Evolutionary conservation across 148 eudicot species (phyloP).

Genomic region (Heliamphora exappendiculata): DNA sequence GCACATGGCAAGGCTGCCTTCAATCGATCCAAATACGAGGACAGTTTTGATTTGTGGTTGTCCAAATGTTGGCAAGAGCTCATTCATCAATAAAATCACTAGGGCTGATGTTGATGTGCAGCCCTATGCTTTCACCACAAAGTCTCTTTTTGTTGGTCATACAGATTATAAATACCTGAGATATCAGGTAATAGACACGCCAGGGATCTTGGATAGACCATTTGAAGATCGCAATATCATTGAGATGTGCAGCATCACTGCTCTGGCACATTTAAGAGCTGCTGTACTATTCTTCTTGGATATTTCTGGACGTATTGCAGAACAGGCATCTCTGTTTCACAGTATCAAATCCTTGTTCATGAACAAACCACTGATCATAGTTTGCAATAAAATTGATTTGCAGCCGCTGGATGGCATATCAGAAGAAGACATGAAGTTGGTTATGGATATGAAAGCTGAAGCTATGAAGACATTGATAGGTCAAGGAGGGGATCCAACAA

Average conservation of each 20-base stretch:
- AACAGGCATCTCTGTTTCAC: conserved; percentile 85
- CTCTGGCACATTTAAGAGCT: conserved; percentile 86
- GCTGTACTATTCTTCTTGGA: conserved; percentile 87
- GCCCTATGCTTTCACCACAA: conserved; percentile 93
- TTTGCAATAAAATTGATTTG: conserved; percentile 89
- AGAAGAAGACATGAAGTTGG: conserved; percentile 74
- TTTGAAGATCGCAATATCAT: conserved; percentile 94
- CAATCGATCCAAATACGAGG: conserved; percentile 89
- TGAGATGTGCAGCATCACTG: conserved; percentile 97
- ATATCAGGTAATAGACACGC: conserved; percentile 92
- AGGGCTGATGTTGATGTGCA: conserved; percentile 97
- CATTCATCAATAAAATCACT: conserved; percentile 87
- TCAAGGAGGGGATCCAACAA: conserved; percentile 65
- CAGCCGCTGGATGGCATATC: conserved; percentile 65
- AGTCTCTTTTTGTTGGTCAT: conserved; percentile 91
- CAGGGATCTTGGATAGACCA: conserved; percentile 85
- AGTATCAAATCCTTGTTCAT: conserved; percentile 87
- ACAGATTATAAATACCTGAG: conserved; percentile 85
- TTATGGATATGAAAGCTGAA: conserved; percentile 77
- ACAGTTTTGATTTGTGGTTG: conserved; percentile 85
- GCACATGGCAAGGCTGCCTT: conserved; percentile 93
- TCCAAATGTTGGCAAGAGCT: conserved; percentile 97
- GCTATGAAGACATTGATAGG: conserved; percentile 75
- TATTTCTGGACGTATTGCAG: conserved; percentile 78
- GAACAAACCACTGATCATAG: conserved; percentile 73